These are phyloP conservation scores for Sporothrix protearum DNA, from an alignment of 2,329 filamentous ascomycete species.

Conservation along the genomic window DNA sequence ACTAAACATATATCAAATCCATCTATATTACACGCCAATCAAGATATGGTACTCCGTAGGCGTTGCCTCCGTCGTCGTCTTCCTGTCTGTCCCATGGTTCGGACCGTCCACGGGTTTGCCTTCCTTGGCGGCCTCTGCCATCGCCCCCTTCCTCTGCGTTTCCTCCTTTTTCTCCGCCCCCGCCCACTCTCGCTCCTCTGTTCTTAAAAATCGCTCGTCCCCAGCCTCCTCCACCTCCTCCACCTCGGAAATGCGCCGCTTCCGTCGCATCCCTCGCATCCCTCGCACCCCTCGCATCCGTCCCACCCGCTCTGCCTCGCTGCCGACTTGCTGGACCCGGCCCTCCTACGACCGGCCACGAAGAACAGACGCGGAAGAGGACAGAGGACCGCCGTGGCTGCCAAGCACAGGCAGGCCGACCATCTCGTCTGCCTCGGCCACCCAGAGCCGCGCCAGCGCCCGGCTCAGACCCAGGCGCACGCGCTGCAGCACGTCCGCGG, in stretches of 20 bases:
- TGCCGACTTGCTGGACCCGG: neutral
- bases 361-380: neutral
- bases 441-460: constrained; percentile 68
- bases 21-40: constrained; percentile 7
- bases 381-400: neutral
- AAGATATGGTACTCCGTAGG: neutral
- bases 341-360: constrained; percentile 20
- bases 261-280: neutral
- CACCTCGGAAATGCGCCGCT: neutral
- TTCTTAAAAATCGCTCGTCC: neutral
- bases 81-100: neutral
- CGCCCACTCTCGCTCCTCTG: too few relatives aligned
- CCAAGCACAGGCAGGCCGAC: constrained; percentile 13
- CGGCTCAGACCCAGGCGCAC: constrained; percentile 70
- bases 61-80: neutral
- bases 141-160: neutral
- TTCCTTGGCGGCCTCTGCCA: neutral
- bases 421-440: constrained; percentile 57
- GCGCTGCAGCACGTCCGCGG: constrained; percentile 66
- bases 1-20: neutral
- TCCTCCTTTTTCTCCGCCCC: too few relatives aligned
- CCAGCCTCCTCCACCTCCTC: neutral
- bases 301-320: neutral
- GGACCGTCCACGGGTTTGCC: neutral
- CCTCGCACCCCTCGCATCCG: neutral